phyloP scores from a whole-genome alignment of 1,284 basidiomycete species.

The Hemileia vastatrix region DNA sequence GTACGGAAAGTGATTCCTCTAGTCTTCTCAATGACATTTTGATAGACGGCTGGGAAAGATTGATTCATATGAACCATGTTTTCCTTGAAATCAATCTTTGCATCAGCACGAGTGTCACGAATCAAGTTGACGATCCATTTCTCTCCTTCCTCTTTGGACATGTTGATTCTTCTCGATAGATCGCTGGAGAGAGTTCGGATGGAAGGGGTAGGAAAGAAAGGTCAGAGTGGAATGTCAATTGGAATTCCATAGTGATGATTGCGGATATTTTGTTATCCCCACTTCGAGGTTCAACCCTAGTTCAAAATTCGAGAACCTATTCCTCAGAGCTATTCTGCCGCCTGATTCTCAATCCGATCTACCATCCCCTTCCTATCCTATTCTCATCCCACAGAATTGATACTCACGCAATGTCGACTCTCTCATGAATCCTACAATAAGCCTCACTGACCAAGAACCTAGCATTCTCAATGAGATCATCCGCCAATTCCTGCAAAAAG shows the following conservation, averaged over 20 bases:
- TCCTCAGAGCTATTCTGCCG: no score
- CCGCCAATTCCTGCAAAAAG: slow-evolving; percentile 78
- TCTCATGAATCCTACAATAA: slow-evolving; percentile 92
- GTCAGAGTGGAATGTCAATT: no score
- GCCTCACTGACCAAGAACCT: slow-evolving; percentile 90
- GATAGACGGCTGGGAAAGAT: slow-evolving; percentile 78
- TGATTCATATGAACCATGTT: slow-evolving; percentile 93
- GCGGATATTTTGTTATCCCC: no score
- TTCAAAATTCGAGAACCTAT: no score
- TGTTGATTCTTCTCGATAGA: slow-evolving; percentile 84
- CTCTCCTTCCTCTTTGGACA: slow-evolving; percentile 85
- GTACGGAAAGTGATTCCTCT: slow-evolving; percentile 83
- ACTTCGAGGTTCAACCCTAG: no score
- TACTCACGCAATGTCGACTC: slow-evolving; percentile 81
- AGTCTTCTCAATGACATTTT: slow-evolving; percentile 90
- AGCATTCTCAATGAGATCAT: slow-evolving; percentile 91
- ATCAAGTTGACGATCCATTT: slow-evolving; percentile 99
- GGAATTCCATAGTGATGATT: no score
- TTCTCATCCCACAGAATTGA: neutral
- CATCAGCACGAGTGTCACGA: slow-evolving; percentile 89
- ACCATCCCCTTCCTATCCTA: neutral
- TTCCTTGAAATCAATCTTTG: slow-evolving; percentile 94
- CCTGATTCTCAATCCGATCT: neutral
- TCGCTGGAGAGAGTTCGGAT: slow-evolving; percentile 56
- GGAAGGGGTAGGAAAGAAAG: neutral